Evolutionary conservation across 257 asterid genomes (phyloP).

Genomic region (Nicotiana noctiflora): DNA sequence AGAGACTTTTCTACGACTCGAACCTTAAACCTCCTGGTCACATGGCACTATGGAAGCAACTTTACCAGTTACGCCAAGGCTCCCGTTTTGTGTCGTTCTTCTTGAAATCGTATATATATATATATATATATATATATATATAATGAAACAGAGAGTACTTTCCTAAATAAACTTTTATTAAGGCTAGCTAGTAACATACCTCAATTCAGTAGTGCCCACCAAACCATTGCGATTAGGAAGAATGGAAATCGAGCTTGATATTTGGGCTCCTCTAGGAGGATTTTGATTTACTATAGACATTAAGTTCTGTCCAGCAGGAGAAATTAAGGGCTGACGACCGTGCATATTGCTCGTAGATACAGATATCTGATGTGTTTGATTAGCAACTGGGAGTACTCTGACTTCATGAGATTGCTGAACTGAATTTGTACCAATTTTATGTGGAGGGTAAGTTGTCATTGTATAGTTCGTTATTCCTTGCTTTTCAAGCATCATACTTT

Average conservation of each 20-base stretch:
- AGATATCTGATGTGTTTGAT: conserved; percentile 19
- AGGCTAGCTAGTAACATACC: conserved; percentile 20
- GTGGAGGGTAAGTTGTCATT: conserved; percentile 29
- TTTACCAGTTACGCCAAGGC: too few species aligned
- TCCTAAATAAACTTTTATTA: not conserved
- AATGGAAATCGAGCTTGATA: conserved; percentile 14
- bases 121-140: too few species aligned
- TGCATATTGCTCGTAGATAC: conserved; percentile 23
- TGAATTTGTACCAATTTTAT: conserved; percentile 19
- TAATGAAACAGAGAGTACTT: not conserved
- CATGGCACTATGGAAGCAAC: too few species aligned
- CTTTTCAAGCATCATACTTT: conserved; percentile 31
- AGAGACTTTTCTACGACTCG: too few species aligned
- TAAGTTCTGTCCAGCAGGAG: conserved; percentile 27
- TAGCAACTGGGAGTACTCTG: conserved; percentile 12
- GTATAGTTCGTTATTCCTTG: conserved; percentile 40
- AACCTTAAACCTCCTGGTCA: too few species aligned
- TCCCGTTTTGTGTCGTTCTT: too few species aligned
- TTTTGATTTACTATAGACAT: conserved; percentile 12
- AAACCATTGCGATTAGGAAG: conserved; percentile 25
- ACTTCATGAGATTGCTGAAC: conserved; percentile 20
- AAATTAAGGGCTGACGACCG: conserved; percentile 26
- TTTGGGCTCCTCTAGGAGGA: not conserved
- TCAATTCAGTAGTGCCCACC: conserved; percentile 51
- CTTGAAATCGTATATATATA: too few species aligned